Percentiles rank a stretch among this genome's conserved stretches.
phyloP scores from a whole-genome alignment of 768 basidiomycete species.

The Leccinum sublutescens region DNA sequence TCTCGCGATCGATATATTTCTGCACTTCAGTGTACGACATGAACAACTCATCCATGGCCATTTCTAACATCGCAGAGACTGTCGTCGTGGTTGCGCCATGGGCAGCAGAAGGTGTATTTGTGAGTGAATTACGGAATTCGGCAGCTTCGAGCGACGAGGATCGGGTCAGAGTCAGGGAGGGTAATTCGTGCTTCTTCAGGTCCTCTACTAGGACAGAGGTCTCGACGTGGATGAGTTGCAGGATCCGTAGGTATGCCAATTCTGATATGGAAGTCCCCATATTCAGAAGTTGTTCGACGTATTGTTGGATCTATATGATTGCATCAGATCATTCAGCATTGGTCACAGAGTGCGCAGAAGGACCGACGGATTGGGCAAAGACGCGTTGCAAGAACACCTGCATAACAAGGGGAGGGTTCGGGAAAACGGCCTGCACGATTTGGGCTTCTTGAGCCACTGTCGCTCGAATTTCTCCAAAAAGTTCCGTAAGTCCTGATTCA shows the following conservation, averaged over 20 bases:
- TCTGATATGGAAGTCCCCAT: constrained; percentile 75
- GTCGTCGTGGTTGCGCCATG: constrained; percentile 42
- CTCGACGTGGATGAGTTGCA: constrained; percentile 83
- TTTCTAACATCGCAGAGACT: constrained; percentile 83
- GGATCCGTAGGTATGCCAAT: constrained; percentile 84
- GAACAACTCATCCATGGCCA: constrained; percentile 96
- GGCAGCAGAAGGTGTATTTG: constrained; percentile 40
- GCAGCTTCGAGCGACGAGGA: constrained; percentile 57
- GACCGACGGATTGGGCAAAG: constrained; percentile 90
- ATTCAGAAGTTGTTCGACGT: constrained; percentile 86
- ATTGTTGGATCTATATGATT: constrained; percentile 82
- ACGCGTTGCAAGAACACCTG: constrained; percentile 97
- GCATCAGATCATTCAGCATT: constrained; percentile 6
- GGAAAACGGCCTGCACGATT: constrained; percentile 98
- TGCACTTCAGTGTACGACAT: constrained; percentile 90
- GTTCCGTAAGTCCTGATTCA: constrained; percentile 74
- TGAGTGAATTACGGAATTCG: constrained; percentile 58
- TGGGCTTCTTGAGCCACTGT: constrained; percentile 96
- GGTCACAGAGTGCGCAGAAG: not conserved
- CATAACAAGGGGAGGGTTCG: constrained; percentile 94
- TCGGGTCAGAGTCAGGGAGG: constrained; percentile 55
- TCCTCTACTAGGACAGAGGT: constrained; percentile 83
- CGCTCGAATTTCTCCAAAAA: constrained; percentile 83
- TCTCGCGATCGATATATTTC: constrained; percentile 90
- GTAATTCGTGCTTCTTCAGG: constrained; percentile 86